These are phyloP conservation scores for Jatropha curcas DNA, from an alignment of 345 rosid species.

Conservation along the genomic window DNA sequence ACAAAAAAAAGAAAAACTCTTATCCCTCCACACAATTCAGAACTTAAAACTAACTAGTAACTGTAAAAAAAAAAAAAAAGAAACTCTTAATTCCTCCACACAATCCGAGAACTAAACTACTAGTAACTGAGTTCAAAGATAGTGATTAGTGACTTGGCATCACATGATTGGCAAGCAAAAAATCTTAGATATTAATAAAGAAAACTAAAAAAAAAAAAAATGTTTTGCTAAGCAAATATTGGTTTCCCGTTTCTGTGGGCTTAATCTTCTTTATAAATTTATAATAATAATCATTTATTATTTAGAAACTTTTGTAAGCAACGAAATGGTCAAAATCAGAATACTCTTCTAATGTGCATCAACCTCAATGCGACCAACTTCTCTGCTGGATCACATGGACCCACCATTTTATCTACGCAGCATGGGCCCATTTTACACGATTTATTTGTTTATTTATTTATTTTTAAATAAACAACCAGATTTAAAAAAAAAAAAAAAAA, in stretches of 20 bases:
- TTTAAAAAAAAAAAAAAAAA: too few species aligned
- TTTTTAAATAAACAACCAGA: too few species aligned
- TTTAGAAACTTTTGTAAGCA: neutral
- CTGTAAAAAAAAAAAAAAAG: neutral
- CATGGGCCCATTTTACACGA: neutral
- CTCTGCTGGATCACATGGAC: slow-evolving; percentile 26
- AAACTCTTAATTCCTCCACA: too few species aligned
- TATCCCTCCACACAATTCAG: too few species aligned
- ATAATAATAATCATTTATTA: too few species aligned
- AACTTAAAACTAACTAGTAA: too few species aligned
- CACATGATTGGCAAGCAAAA: slow-evolving; percentile 4
- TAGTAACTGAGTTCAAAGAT: neutral
- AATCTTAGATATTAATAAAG: neutral
- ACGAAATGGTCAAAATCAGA: slow-evolving; percentile 22
- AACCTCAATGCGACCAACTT: neutral
- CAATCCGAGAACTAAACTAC: too few species aligned
- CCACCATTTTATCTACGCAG: neutral
- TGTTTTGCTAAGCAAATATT: too few species aligned
- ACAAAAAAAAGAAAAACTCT: too few species aligned
- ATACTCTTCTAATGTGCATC: neutral
- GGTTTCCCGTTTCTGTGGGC: neutral
- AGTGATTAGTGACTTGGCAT: slow-evolving; percentile 2
- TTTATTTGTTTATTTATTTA: neutral
- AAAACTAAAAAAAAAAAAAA: too few species aligned
- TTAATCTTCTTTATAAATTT: too few species aligned